These are phyloP conservation scores for Pichia norvegensis DNA, from an alignment of 1,139 yeast genomes.

Conservation along the genomic window DNA sequence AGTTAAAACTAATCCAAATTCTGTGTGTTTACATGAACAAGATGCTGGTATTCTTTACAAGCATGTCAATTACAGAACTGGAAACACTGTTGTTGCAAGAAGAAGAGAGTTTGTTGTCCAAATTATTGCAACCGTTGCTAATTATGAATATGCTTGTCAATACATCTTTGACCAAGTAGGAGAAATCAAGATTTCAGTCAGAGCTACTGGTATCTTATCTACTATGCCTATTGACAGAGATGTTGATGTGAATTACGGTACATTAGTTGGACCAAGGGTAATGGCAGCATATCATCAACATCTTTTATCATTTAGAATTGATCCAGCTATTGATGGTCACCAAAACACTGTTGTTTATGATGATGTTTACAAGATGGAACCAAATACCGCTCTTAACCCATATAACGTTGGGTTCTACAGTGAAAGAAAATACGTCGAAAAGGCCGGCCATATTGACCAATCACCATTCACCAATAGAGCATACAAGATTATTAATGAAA, in stretches of 20 bases:
- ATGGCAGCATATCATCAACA: conserved; percentile 90
- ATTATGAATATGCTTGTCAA: conserved; percentile 77
- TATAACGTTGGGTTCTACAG: conserved; percentile 69
- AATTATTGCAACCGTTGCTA: conserved; percentile 84
- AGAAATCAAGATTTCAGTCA: conserved; percentile 70
- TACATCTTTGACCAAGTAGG: conserved; percentile 79
- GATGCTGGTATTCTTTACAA: conserved; percentile 76
- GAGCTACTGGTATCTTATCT: conserved; percentile 83
- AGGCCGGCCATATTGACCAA: conserved; percentile 67
- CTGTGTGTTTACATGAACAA: conserved; percentile 86
- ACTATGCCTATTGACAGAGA: conserved; percentile 80
- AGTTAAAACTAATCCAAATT: conserved; percentile 58
- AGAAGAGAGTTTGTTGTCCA: conserved; percentile 81
- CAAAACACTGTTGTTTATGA: conserved; percentile 69
- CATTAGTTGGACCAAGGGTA: conserved; percentile 76
- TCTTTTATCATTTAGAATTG: conserved; percentile 74
- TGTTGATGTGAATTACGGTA: conserved; percentile 65
- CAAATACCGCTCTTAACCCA: conserved; percentile 51
- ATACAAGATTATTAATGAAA: conserved; percentile 74
- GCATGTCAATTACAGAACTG: conserved; percentile 79
- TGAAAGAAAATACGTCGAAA: conserved; percentile 58
- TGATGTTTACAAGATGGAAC: conserved; percentile 62
- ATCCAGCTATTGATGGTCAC: conserved; percentile 84
- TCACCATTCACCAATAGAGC: conserved; percentile 71
- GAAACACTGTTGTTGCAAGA: conserved; percentile 68